Percentiles rank a stretch among this genome's conserved stretches.
Evolutionary conservation across 305 asterid genomes (phyloP).

Genomic region (Andrographis paniculata): DNA sequence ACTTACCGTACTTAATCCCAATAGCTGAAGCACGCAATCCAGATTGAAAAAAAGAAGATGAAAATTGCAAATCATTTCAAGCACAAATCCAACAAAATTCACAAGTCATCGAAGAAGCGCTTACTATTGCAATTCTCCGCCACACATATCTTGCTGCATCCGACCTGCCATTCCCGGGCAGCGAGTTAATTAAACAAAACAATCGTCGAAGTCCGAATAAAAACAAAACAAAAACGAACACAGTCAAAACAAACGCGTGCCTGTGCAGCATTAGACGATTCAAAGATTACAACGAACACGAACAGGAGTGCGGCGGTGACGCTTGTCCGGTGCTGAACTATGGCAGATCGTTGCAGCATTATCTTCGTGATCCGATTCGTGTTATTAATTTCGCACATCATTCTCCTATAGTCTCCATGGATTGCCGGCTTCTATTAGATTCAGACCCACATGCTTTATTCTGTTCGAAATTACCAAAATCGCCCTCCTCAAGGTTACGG

Average conservation of each 20-base stretch:
- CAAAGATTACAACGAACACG: slow-evolving; percentile 17
- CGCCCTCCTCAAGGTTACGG: slow-evolving; percentile 20
- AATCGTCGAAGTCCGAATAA: neutral
- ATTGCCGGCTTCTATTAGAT: neutral
- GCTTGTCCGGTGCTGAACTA: slow-evolving; percentile 14
- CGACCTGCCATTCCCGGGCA: slow-evolving; percentile 28
- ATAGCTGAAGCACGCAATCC: slow-evolving; percentile 33
- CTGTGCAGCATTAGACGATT: slow-evolving; percentile 27
- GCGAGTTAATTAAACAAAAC: slow-evolving; percentile 3
- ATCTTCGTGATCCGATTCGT: neutral
- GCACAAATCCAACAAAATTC: neutral
- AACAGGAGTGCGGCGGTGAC: slow-evolving; percentile 27
- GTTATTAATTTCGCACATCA: neutral
- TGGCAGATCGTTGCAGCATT: slow-evolving; percentile 31
- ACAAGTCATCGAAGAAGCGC: slow-evolving; percentile 11
- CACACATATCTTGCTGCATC: slow-evolving; percentile 64
- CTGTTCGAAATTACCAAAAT: slow-evolving; percentile 10
- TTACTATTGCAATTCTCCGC: slow-evolving; percentile 64
- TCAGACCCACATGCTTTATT: neutral
- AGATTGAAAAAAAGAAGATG: neutral
- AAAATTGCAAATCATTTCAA: neutral
- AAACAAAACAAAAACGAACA: neutral
- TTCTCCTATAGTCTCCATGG: neutral
- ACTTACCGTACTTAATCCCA: slow-evolving; percentile 83
- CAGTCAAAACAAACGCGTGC: slow-evolving; percentile 14